phyloP scores from a whole-genome alignment of 2,329 filamentous ascomycete genomes.

The Leptoxyphium fumago region DNA sequence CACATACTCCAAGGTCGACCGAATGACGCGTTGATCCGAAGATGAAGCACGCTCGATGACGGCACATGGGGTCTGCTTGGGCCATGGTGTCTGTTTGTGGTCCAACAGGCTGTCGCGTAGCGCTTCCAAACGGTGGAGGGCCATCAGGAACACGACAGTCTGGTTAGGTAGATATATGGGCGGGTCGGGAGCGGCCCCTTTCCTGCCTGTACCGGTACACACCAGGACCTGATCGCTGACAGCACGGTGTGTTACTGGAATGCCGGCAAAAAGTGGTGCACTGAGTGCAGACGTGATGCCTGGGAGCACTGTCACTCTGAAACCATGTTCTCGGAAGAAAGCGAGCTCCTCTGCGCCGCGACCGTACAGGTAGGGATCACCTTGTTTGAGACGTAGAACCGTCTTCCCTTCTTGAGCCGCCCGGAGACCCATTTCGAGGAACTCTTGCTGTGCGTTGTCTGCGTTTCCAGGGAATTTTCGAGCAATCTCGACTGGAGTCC shows the following conservation, averaged over 20 bases:
- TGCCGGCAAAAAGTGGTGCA: slow-evolving; percentile 74
- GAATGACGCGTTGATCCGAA: slow-evolving; percentile 81
- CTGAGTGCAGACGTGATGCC: slow-evolving; percentile 81
- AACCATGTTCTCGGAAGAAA: slow-evolving; percentile 63
- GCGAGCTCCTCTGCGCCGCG: slow-evolving; percentile 84
- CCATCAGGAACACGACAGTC: slow-evolving; percentile 92
- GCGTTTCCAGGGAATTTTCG: slow-evolving; percentile 97
- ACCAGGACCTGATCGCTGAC: slow-evolving; percentile 86
- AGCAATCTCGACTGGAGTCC: slow-evolving; percentile 80
- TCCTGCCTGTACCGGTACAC: slow-evolving; percentile 91
- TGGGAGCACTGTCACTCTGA: slow-evolving; percentile 56
- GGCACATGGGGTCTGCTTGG: slow-evolving; percentile 66
- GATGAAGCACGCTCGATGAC: slow-evolving; percentile 90
- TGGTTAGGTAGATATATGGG: slow-evolving; percentile 62
- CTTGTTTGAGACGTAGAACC: slow-evolving; percentile 85
- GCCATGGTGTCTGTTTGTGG: slow-evolving; percentile 25
- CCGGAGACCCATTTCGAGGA: slow-evolving; percentile 62
- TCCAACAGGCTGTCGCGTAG: slow-evolving; percentile 57
- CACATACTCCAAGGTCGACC: slow-evolving; percentile 69
- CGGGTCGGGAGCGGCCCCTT: slow-evolving; percentile 68
- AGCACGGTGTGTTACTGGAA: slow-evolving; percentile 77
- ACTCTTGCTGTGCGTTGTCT: slow-evolving; percentile 80
- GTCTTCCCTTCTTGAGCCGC: slow-evolving; percentile 56
- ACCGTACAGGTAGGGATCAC: slow-evolving; percentile 92
- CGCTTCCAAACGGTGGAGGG: slow-evolving; percentile 65